phyloP scores from a whole-genome alignment of 345 rosid genomes.

The Corchorus olitorius region DNA sequence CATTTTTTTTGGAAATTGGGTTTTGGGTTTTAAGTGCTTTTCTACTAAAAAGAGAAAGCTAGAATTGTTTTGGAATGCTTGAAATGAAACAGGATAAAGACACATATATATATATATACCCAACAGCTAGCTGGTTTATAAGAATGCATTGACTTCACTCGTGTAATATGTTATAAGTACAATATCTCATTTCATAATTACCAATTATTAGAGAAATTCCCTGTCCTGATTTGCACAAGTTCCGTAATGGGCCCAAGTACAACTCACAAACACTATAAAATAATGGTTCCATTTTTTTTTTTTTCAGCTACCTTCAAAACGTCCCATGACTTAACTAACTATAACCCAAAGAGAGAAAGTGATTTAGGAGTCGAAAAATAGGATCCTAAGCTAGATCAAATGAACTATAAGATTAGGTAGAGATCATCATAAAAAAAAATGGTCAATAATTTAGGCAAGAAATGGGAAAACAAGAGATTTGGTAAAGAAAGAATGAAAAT shows the following conservation, averaged over 20 bases:
- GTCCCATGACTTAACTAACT: constrained; percentile 21
- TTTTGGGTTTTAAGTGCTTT: not conserved
- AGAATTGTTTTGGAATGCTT: constrained; percentile 15
- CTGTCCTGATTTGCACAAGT: constrained; percentile 19
- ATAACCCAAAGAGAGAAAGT: constrained; percentile 12
- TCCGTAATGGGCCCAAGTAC: constrained; percentile 36
- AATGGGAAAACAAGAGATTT: constrained; percentile 6
- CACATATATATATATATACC: constrained; percentile 39
- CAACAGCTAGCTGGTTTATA: constrained; percentile 5
- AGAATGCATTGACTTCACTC: constrained; percentile 25
- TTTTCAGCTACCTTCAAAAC: constrained; percentile 20
- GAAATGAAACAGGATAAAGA: constrained; percentile 20
- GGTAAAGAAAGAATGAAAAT: not conserved
- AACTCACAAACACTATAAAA: constrained; percentile 34
- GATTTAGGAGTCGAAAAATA: not conserved
- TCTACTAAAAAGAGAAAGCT: not conserved
- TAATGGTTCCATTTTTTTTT: not conserved
- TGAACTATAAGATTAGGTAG: constrained; percentile 20
- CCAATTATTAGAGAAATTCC: constrained; percentile 33
- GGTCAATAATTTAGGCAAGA: constrained; percentile 1
- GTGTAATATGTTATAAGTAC: not conserved
- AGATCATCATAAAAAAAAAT: not conserved
- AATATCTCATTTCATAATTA: constrained; percentile 28
- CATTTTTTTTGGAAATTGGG: constrained; percentile 27
- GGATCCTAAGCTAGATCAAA: not conserved